phyloP scores from a whole-genome alignment of 2,329 filamentous ascomycete genomes.

The Ceratocystis colombiana region DNA sequence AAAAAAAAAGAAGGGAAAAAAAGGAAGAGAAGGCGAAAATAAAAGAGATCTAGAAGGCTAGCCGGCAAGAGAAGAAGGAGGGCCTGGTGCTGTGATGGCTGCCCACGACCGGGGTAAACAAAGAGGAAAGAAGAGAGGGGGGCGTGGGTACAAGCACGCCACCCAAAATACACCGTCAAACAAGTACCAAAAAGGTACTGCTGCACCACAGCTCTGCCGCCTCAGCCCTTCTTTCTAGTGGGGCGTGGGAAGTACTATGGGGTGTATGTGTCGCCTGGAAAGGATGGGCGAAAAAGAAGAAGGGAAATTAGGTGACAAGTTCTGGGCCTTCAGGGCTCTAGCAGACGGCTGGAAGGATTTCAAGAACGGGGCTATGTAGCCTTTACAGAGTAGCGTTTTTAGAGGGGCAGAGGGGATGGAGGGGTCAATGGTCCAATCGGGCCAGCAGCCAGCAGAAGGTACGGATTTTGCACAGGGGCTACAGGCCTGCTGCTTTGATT shows the following conservation, averaged over 20 bases:
- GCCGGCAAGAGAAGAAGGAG: not conserved
- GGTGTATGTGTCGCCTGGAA: not conserved
- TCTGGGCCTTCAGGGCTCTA: conserved; percentile 17
- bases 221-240: not conserved
- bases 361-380: not conserved
- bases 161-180: not conserved
- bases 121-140: not conserved
- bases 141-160: not conserved
- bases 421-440: no score
- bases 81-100: conserved; percentile 13
- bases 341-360: not conserved
- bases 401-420: not conserved
- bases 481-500: no score
- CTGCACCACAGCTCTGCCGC: not conserved
- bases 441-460: not conserved
- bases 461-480: no score
- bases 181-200: not conserved
- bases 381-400: not conserved
- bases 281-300: conserved; percentile 5
- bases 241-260: not conserved
- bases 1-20: not conserved
- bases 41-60: conserved; percentile 10
- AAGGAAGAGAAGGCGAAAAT: not conserved
- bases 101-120: not conserved
- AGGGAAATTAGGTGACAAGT: conserved; percentile 25